Evolutionary conservation across 2,329 filamentous ascomycete species (phyloP).

Genomic region (Sarocladium strictum): DNA sequence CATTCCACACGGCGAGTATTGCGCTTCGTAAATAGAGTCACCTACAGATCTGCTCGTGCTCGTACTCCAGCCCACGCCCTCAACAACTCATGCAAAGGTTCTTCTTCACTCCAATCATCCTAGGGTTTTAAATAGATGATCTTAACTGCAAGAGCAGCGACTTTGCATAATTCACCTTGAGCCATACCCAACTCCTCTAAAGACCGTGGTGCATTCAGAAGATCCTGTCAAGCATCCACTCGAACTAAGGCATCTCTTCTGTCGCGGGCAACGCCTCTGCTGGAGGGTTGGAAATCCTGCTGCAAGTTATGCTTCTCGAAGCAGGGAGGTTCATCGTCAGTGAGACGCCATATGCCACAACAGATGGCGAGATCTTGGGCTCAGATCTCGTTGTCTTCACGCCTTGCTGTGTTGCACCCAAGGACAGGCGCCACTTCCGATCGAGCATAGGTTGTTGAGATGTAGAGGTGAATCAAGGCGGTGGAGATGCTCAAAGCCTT

Average conservation of each 20-base stretch:
- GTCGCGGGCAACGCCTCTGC: conserved; percentile 49
- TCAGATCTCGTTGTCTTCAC: conserved; percentile 51
- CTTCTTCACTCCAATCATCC: background rate
- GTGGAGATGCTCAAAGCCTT: conserved; percentile 52
- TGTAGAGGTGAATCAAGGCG: conserved; percentile 43
- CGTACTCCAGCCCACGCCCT: background rate
- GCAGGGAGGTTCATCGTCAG: conserved; percentile 53
- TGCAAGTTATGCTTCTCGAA: conserved; percentile 46
- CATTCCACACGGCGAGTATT: no score
- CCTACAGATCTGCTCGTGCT: background rate
- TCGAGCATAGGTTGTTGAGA: conserved; percentile 56
- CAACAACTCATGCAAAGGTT: background rate
- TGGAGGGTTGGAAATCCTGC: conserved; percentile 36
- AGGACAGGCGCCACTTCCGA: conserved; percentile 61
- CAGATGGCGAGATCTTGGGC: conserved; percentile 51
- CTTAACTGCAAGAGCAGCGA: conserved; percentile 24
- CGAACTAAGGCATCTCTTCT: conserved; percentile 51
- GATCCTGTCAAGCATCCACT: conserved; percentile 47
- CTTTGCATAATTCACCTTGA: conserved; percentile 53
- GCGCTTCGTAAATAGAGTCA: no score
- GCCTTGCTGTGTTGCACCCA: conserved; percentile 52
- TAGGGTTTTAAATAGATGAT: background rate
- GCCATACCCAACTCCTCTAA: conserved; percentile 51
- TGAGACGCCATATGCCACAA: conserved; percentile 61
- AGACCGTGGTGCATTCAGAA: conserved; percentile 44